Conservation (phyloP, 2,329 filamentous ascomycete species). For the Cadophora sp. region DNA sequence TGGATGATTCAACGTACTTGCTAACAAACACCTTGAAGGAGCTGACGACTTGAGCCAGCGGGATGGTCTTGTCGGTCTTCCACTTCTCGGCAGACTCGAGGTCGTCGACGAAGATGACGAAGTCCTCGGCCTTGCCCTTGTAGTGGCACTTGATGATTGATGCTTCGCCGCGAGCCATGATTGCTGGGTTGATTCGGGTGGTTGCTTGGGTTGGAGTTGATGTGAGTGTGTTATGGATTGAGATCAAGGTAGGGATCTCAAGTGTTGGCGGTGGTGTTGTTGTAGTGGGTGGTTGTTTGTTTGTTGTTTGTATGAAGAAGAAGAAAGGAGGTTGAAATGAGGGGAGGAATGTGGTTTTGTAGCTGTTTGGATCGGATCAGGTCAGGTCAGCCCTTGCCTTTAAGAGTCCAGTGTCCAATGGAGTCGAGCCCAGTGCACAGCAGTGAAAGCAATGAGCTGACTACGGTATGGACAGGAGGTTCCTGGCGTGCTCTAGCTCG, state of each 20-base stretch:
- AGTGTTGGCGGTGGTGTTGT: slow-evolving; percentile 14
- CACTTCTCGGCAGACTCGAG: slow-evolving; percentile 76
- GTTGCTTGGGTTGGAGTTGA: slow-evolving; percentile 17
- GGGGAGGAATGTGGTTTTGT: slow-evolving; percentile 42
- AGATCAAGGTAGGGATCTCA: slow-evolving; percentile 10
- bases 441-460: too few relatives aligned
- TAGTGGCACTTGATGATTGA: slow-evolving; percentile 70
- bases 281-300: not conserved
- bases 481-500: slow-evolving; percentile 35
- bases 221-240: slow-evolving; percentile 19
- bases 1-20: slow-evolving; percentile 70
- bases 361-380: slow-evolving; percentile 37
- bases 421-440: too few relatives aligned
- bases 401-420: too few relatives aligned
- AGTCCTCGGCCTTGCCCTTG: slow-evolving; percentile 72
- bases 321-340: slow-evolving; percentile 20
- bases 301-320: slow-evolving; percentile 24
- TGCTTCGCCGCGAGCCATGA: slow-evolving; percentile 64
- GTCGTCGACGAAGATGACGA: slow-evolving; percentile 69
- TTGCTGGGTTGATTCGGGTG: slow-evolving; percentile 30
- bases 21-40: slow-evolving; percentile 90
- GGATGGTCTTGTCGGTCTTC: slow-evolving; percentile 79
- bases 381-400: not conserved
- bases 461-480: slow-evolving; percentile 18
- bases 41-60: slow-evolving; percentile 84